Percentiles rank a stretch among this genome's conserved stretches.
These are phyloP conservation scores for Asterochloris sp. DNA, from an alignment of 139 green algal genomes.

Conservation along the genomic window DNA sequence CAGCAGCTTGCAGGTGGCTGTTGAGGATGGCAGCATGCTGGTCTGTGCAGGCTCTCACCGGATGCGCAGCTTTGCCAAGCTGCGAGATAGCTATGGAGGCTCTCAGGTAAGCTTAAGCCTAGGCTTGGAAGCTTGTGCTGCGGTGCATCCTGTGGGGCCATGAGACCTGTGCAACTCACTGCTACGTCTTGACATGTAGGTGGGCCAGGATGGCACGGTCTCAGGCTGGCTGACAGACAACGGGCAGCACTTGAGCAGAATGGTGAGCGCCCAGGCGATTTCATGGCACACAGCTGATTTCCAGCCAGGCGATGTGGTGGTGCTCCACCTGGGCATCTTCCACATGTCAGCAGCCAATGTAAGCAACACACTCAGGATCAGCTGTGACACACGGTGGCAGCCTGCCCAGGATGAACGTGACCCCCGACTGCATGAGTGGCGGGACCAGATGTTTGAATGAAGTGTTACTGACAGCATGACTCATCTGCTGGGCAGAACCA, in stretches of 20 bases:
- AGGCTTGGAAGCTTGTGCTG: too few species aligned
- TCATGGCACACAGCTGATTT: conserved; percentile 18
- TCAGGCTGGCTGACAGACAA: conserved; percentile 32
- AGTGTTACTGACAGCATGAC: too few species aligned
- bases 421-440: conserved; percentile 8
- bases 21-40: conserved; percentile 21
- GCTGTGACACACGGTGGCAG: conserved; percentile 39
- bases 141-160: neutral
- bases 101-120: conserved; percentile 1
- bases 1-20: neutral
- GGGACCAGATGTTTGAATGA: too few species aligned
- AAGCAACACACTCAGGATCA: conserved; percentile 10
- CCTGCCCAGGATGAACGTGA: conserved; percentile 17
- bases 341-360: conserved; percentile 36
- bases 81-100: conserved; percentile 21
- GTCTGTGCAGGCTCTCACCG: conserved; percentile 19
- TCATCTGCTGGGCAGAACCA: too few species aligned
- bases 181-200: neutral
- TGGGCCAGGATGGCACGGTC: conserved; percentile 23
- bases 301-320: conserved; percentile 24
- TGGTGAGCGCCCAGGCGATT: neutral
- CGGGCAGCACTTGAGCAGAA: conserved; percentile 3
- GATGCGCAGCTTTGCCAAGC: conserved; percentile 9
- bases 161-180: neutral
- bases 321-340: conserved; percentile 18